phyloP scores from a whole-genome alignment of 495 filamentous ascomycete genomes.

The Pseudoneurospora amorphoporcata region DNA sequence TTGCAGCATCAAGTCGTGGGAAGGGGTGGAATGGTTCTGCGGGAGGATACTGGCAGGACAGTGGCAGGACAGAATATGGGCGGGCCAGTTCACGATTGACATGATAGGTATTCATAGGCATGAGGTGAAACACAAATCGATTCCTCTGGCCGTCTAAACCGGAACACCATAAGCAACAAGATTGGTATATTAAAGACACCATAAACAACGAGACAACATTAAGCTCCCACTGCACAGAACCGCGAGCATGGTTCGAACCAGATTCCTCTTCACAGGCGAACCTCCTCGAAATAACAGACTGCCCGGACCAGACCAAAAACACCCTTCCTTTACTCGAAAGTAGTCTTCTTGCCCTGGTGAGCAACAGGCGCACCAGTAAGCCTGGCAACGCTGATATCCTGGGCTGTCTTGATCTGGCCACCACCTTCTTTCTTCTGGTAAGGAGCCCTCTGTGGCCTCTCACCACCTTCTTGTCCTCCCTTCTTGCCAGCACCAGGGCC shows the following conservation, averaged over 20 bases:
- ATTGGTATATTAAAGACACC: not conserved
- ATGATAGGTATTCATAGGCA: too few species aligned
- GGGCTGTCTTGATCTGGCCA: conserved; percentile 8
- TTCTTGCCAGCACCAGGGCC: conserved; percentile 24
- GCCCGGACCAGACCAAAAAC: not conserved
- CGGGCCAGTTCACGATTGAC: too few species aligned
- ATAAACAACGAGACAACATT: not conserved
- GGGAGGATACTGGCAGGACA: too few species aligned
- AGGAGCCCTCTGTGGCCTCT: not conserved
- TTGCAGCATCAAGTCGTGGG: too few species aligned
- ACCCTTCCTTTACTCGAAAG: conserved; percentile 49
- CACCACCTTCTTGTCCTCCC: conserved; percentile 3
- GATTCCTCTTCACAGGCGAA: not conserved
- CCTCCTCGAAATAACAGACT: too few species aligned
- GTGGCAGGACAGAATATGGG: too few species aligned
- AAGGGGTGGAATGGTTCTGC: too few species aligned
- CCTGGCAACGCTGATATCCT: conserved; percentile 35
- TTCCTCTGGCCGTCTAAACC: not conserved
- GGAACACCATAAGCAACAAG: not conserved
- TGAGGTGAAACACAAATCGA: not conserved
- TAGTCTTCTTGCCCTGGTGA: conserved; percentile 71
- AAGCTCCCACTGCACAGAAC: not conserved
- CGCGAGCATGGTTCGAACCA: not conserved
- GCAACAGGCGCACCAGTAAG: conserved; percentile 69
- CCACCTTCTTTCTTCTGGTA: not conserved